Base-by-base conservation (phyloP, 2,329 filamentous ascomycete genomes). In the Aureobasidium mangrovei region DNA sequence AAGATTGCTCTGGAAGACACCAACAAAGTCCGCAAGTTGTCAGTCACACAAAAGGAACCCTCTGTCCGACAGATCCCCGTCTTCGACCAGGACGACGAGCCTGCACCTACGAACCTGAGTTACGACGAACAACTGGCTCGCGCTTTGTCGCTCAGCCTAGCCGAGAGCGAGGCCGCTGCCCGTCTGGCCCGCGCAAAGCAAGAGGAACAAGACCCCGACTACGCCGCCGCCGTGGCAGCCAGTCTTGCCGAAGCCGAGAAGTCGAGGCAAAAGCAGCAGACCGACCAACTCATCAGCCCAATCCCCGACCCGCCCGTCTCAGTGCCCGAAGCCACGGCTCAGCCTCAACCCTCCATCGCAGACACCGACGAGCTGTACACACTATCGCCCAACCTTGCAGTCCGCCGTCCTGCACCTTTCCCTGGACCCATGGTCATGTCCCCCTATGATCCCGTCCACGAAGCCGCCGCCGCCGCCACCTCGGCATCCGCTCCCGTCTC, bases 71-170 rank as follows among this genome's bases (percentile, higher is more conserved):
- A 47, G 10, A 35, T 36, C 8, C 38, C 36, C 7, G 41, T 48
- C 10, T 10, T 24, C 1, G 41, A 44, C 6, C 40, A 40, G 27
- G 47, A 39, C 1, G n/a, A 53, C 4, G 29, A 49, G 28, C 9
- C 28, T 5, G 31, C 8, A n/a, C 44, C 57, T 38, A 60, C 61
- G 12, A 59, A 62, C 8, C 48, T 69, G 47, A 65, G 58, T 35
- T 69, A 65, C 49, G 67, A 69, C 47, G 67, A 69, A 49, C 67
- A 69, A 56, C 60, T 69, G 10, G 67, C 66, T 4, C 65, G 68
- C 35, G 67, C 67, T 9, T 58, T 69, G 26, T 68, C 66, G 1
- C 57, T 69, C 26, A 68, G 66, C 10, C 64, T 69, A 32, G 61
- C 64, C 27, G 67, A 69, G 12, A 64, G 59, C 44, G 56, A 64